A percentile compares a stretch with the other conserved stretches of the same genome.
These are phyloP conservation scores for Kurtzmaniella fragi DNA, from an alignment of 805 yeast species.

Conservation along the genomic window DNA sequence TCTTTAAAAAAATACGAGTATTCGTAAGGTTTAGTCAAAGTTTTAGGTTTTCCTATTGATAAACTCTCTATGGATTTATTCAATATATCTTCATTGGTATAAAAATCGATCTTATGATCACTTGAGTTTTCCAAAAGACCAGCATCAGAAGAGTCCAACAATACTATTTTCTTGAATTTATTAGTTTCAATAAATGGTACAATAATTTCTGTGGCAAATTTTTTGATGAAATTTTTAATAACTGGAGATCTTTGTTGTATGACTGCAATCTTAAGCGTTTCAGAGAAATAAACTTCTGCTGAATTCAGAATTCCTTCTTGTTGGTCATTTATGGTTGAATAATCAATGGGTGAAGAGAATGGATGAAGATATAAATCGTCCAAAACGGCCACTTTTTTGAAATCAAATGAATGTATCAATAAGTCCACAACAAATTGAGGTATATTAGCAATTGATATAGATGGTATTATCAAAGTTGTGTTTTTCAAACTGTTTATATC, in stretches of 20 bases:
- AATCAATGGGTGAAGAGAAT: conserved; percentile 76
- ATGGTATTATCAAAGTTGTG: conserved; percentile 61
- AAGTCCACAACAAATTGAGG: conserved; percentile 81
- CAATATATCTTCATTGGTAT: conserved; percentile 26
- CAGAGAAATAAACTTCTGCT: conserved; percentile 57
- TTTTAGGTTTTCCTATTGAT: conserved; percentile 12
- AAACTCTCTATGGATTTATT: conserved; percentile 25
- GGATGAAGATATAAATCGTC: conserved; percentile 69
- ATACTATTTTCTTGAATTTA: conserved; percentile 41
- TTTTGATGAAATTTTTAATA: conserved; percentile 53
- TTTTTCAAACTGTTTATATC: conserved; percentile 8
- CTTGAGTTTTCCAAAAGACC: conserved; percentile 34
- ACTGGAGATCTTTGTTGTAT: conserved; percentile 83
- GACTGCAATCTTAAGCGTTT: conserved; percentile 41
- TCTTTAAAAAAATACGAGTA: conserved; percentile 6
- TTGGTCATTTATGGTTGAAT: conserved; percentile 10
- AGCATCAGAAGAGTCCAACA: conserved; percentile 72
- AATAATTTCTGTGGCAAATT: conserved; percentile 48
- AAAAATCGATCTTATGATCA: conserved; percentile 20
- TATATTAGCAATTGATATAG: conserved; percentile 83
- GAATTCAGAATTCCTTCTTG: conserved; percentile 49
- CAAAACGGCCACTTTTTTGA: conserved; percentile 48
- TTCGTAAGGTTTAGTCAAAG: conserved; percentile 7
- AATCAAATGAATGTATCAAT: conserved; percentile 56
- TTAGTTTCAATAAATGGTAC: conserved; percentile 41